Conservation (phyloP, 257 asterid species). For the Mitragyna speciosa region DNA sequence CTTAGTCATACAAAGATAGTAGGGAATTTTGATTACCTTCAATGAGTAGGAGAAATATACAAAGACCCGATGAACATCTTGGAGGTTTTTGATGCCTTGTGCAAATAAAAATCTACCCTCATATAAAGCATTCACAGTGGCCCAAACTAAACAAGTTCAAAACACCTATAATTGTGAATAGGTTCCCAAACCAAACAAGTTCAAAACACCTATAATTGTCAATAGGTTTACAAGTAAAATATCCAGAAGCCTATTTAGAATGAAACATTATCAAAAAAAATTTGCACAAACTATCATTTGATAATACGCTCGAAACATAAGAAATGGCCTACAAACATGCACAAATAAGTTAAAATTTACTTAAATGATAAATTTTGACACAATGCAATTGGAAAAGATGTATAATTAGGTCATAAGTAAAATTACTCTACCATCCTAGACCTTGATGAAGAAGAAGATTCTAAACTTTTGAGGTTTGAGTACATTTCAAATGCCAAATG, state of each 20-base stretch:
- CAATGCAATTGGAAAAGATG: not conserved
- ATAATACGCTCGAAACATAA: not conserved
- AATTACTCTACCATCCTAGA: not conserved
- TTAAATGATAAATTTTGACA: not conserved
- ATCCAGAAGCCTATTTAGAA: not conserved
- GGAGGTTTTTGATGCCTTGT: not conserved
- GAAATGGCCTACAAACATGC: not conserved
- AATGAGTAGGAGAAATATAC: not conserved
- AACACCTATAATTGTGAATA: too few species aligned
- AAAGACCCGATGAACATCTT: not conserved
- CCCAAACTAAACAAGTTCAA: not conserved
- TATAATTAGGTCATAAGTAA: not conserved
- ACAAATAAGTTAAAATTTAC: not conserved
- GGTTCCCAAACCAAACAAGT: not conserved
- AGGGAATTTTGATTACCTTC: not conserved
- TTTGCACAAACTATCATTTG: not conserved
- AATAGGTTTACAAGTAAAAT: not conserved
- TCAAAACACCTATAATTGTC: not conserved
- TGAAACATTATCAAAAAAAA: not conserved
- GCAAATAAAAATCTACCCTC: not conserved
- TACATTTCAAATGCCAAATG: too few species aligned
- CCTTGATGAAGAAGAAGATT: not conserved
- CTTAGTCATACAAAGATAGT: not conserved
- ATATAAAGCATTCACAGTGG: not conserved
- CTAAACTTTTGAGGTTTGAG: too few species aligned